A percentile compares a stretch with the other conserved stretches of the same genome.
phyloP scores from a whole-genome alignment of 2,329 filamentous ascomycete species.

The Colletotrichum paranaense region DNA sequence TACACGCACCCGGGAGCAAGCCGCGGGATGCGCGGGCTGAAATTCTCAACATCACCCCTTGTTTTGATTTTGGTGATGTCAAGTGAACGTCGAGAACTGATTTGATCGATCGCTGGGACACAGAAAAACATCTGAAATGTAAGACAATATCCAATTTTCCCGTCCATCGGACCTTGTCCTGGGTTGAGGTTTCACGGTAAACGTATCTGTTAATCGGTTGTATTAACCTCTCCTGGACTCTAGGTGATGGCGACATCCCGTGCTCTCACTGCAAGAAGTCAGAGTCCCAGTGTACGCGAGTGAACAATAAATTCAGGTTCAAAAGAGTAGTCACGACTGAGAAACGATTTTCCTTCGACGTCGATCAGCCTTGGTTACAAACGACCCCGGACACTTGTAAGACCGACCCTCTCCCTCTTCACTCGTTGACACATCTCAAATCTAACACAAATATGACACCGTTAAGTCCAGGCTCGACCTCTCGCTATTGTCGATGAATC shows the following conservation, averaged over 20 bases:
- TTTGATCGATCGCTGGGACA: background rate
- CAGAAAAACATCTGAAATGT: constrained; percentile 22
- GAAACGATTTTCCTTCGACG: constrained; percentile 14
- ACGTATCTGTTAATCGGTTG: too few species aligned
- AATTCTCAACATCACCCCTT: too few species aligned
- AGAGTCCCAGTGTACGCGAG: background rate
- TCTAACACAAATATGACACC: too few species aligned
- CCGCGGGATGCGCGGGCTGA: too few species aligned
- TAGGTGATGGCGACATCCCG: constrained; percentile 14
- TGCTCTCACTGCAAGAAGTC: constrained; percentile 20
- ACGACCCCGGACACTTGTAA: background rate
- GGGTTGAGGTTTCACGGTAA: too few species aligned
- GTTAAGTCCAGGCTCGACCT: background rate
- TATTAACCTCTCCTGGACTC: too few species aligned
- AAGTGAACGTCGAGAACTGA: background rate
- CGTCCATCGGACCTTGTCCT: too few species aligned
- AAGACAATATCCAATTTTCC: background rate
- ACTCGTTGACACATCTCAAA: too few species aligned
- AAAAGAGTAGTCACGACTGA: constrained; percentile 6
- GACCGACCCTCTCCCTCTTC: background rate
- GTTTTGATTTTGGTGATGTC: background rate
- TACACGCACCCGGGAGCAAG: too few species aligned
- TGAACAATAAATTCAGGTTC: constrained; percentile 19
- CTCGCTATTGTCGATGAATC: constrained; percentile 6
- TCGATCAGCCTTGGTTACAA: constrained; percentile 15